Base-by-base conservation (phyloP, 805 yeast species). In the Hanseniaspora taiwanica region DNA sequence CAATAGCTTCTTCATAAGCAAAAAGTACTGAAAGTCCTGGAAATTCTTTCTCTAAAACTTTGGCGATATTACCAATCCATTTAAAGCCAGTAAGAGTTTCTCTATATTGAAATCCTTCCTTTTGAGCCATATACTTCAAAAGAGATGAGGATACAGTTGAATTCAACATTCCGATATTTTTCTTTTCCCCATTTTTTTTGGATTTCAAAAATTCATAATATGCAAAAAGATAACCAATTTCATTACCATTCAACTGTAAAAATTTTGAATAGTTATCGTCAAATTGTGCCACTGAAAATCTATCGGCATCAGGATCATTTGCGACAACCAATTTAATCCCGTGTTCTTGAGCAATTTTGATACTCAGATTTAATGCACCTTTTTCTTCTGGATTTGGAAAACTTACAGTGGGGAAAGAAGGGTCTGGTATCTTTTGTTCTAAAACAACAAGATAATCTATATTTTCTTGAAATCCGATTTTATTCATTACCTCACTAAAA, bases 321-420 rank as follows among this genome's bases (percentile, higher is more conserved):
- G 96, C 95, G 2, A 89, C 51, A 2, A 89, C 89, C 23, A 85
- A 55, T 2, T 62, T 54, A 19, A 70, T 57, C 1, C 66, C 66
- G 2, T 60, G 55, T 1, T 46, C 40, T 5, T 51, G 49, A 0
- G 95, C 96, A 2, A 60, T 55, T 8, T 54, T 39, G 16, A 78
- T 77, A 0, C 94, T 89, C 39, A 79, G 53, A 47, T 76, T 80
- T 41, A 91, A 64, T 0, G 97, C 97, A 2, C 96, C 96, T 46
- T 76, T 74, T 53, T 89, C 98, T 58, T 89, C 98, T 0, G 98
- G 98, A 52, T 89, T 89, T 4, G 98, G 98, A 51, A 89, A 89
- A 35, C 58, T 60, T 7, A 89, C 96, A 0, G 96, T 82, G 2
- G 86, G 73, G 54, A 89, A 89, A 21, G 68, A 73, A 0, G 97